Evolutionary conservation across 805 yeast species (phyloP), one percentile per base, ranked within the genome.

Genomic region (Ogataea siamensis): DNA sequence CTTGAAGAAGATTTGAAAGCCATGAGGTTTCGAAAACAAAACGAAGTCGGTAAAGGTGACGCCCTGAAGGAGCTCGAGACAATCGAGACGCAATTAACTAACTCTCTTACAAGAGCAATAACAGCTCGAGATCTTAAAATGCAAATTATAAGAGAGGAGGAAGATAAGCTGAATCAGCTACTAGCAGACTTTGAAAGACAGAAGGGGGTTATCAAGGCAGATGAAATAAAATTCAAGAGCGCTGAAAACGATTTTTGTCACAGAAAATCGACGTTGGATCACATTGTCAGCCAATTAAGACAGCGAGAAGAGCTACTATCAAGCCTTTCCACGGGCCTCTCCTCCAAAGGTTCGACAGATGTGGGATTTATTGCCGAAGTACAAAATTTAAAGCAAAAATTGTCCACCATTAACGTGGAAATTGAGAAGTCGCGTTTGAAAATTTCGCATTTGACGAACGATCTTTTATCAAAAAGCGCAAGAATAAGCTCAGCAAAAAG

Each of bases 251-350:
- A 68, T n/a, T 77, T 72, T 49, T 61, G 66, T 3, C 45, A 51
- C 0, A 58, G 76, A 8, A 78, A 76, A 33, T 55, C 52, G 1
- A 54, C 62, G n/a, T 63, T 83, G 15, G 64, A 60, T 2, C 53
- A 56, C 1, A 47, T 78, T 38, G 79, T 77, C 43, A 66, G 63
- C 5, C 68, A 69, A 10, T 68, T 73, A 32, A 65, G 68, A 22
- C 71, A 68, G 42, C 86, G 84, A 49, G 91, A 86, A 51, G 96
- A 89, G 45, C 68, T 89, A 8, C 63, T 87, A 7, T 83, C 93
- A 0, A 81, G 94, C 0, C 67, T 89, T 27, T 79, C 88, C 0
- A 87, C 96, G 0, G 96, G 97, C 51, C 80, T 89, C n/a, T 84
- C 96, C 0, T 76, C 94, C 0, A 80, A 76, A 42, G 96, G 94